Conservation (phyloP, 2,329 filamentous ascomycete genomes). For the Diaporthe caulivora region DNA sequence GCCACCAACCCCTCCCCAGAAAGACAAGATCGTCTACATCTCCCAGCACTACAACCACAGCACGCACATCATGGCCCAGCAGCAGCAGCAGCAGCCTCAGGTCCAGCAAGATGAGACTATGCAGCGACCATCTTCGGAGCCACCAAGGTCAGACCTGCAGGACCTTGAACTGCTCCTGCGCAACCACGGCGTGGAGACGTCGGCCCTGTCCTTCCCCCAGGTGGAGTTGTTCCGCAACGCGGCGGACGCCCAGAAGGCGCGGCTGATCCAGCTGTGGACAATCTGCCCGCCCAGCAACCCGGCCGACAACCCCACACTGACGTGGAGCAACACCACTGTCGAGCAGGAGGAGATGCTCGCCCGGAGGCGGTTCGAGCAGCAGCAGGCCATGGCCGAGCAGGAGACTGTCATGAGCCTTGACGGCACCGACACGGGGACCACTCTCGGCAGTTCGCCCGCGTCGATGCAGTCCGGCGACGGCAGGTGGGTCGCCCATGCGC, state of each 20-base stretch:
- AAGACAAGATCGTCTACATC: conserved; percentile 73
- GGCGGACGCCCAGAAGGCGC: conserved; percentile 76
- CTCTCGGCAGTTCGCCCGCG: conserved; percentile 44
- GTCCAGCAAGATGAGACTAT: conserved; percentile 48
- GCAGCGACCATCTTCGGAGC: conserved; percentile 62
- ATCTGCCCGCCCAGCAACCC: conserved; percentile 78
- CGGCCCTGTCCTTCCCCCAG: conserved; percentile 78
- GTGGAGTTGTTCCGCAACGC: conserved; percentile 83
- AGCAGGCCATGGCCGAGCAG: conserved; percentile 49
- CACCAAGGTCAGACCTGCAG: conserved; percentile 60
- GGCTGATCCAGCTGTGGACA: conserved; percentile 87
- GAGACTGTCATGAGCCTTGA: conserved; percentile 64
- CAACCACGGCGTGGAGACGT: conserved; percentile 77
- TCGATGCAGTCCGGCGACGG: conserved; percentile 65
- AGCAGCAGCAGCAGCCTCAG: conserved; percentile 47
- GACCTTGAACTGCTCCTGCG: conserved; percentile 70
- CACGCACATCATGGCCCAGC: conserved; percentile 67
- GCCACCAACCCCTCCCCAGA: conserved; percentile 48
- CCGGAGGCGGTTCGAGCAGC: conserved; percentile 69
- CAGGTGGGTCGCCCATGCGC: conserved; percentile 56
- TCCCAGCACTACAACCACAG: conserved; percentile 90
- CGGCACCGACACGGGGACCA: conserved; percentile 51
- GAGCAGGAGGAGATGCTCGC: conserved; percentile 72
- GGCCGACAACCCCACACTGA: conserved; percentile 65
- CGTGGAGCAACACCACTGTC: conserved; percentile 65